These are phyloP conservation scores for Chamaenerion angustifolium DNA, from an alignment of 345 rosid species.

Conservation along the genomic window DNA sequence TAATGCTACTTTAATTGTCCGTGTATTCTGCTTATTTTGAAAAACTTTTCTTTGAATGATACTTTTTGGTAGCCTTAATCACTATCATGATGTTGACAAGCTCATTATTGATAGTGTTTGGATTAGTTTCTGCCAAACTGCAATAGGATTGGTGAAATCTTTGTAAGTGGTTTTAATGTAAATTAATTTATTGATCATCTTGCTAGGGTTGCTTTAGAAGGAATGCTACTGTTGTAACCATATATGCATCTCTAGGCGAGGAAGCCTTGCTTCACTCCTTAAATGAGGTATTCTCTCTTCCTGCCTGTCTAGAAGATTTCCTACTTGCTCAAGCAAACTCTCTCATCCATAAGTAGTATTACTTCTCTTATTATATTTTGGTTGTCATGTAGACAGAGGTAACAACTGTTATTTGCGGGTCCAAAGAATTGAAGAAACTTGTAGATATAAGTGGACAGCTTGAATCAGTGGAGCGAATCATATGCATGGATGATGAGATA, in stretches of 20 bases:
- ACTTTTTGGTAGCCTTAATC: too few relatives aligned
- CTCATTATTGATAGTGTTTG: too few relatives aligned
- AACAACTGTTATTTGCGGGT: constrained; percentile 67
- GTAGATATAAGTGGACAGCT: constrained; percentile 62
- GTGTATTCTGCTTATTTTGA: too few relatives aligned
- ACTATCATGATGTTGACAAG: too few relatives aligned
- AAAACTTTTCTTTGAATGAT: too few relatives aligned
- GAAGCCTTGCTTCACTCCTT: constrained; percentile 76
- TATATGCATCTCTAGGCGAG: constrained; percentile 86
- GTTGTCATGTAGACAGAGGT: constrained; percentile 49
- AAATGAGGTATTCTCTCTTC: constrained; percentile 44
- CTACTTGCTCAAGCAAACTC: too few relatives aligned
- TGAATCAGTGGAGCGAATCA: constrained; percentile 65
- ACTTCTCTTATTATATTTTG: too few relatives aligned
- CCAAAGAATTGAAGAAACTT: constrained; percentile 60
- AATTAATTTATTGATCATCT: constrained; percentile 4
- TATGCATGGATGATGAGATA: constrained; percentile 70
- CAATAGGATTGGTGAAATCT: not conserved
- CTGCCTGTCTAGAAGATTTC: not conserved
- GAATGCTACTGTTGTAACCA: constrained; percentile 57
- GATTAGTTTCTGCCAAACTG: not conserved
- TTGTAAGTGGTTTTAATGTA: constrained; percentile 1
- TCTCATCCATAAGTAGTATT: too few relatives aligned
- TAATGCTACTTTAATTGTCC: too few relatives aligned
- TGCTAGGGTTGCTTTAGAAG: constrained; percentile 85